These are phyloP conservation scores for Neurospora sp. DNA, from an alignment of 495 filamentous ascomycete genomes.

Conservation along the genomic window DNA sequence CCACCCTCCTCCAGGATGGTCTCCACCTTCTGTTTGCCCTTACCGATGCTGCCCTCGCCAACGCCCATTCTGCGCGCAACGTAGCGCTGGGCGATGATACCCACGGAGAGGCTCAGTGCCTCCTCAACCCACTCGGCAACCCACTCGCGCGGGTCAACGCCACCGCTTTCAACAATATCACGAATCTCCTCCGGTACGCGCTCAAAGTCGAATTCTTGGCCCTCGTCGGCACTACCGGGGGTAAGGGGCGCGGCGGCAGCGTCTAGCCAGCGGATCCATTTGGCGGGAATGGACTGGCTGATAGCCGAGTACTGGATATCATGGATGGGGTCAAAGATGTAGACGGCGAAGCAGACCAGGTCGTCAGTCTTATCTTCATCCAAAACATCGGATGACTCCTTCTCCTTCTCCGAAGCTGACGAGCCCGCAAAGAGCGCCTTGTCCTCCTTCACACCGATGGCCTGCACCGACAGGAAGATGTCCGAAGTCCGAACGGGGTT, in stretches of 20 bases:
- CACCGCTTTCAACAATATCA: constrained; percentile 78
- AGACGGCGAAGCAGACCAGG: constrained; percentile 78
- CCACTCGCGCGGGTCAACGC: constrained; percentile 94
- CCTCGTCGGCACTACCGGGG: constrained; percentile 31
- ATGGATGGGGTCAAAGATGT: constrained; percentile 88
- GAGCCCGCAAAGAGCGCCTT: constrained; percentile 55
- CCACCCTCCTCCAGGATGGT: constrained; percentile 59
- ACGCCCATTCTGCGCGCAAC: constrained; percentile 94
- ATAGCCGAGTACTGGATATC: constrained; percentile 76
- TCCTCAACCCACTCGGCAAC: constrained; percentile 97
- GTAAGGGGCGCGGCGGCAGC: constrained; percentile 47
- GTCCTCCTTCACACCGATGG: constrained; percentile 53
- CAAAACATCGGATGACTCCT: constrained; percentile 39
- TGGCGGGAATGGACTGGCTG: constrained; percentile 71
- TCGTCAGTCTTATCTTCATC: constrained; percentile 37
- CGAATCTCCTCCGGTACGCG: constrained; percentile 70
- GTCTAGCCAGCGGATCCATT: constrained; percentile 91
- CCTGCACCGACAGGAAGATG: constrained; percentile 90
- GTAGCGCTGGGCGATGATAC: constrained; percentile 89
- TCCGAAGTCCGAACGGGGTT: constrained; percentile 89
- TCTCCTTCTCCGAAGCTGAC: constrained; percentile 35
- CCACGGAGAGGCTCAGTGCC: constrained; percentile 64
- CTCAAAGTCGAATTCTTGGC: constrained; percentile 14
- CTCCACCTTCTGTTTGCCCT: constrained; percentile 69
- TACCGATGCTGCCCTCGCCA: constrained; percentile 71